Percentiles rank a stretch among this genome's conserved stretches.
These are phyloP conservation scores for Didymella sp. DNA, from an alignment of 2,329 filamentous ascomycete species.

Conservation along the genomic window DNA sequence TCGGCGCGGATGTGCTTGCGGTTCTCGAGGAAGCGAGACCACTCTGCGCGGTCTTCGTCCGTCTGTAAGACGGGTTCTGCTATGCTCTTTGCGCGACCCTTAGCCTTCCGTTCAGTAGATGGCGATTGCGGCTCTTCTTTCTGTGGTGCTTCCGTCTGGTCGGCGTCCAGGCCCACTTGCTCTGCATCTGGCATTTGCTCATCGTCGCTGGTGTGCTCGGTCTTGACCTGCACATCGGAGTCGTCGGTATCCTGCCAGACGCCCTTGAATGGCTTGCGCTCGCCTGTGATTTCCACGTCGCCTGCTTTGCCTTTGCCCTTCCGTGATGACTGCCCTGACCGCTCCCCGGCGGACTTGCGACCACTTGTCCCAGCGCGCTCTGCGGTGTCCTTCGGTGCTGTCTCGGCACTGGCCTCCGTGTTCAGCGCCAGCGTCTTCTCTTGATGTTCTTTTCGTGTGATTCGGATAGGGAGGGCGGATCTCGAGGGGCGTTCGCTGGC, in stretches of 20 bases:
- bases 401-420: slow-evolving; percentile 59
- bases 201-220: slow-evolving; percentile 61
- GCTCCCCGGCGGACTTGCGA: slow-evolving; percentile 25
- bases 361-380: slow-evolving; percentile 45
- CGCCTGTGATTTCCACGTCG: slow-evolving; percentile 53
- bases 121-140: slow-evolving; percentile 44
- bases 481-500: slow-evolving; percentile 28
- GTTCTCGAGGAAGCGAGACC: slow-evolving; percentile 57
- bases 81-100: slow-evolving; percentile 25
- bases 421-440: slow-evolving; percentile 62
- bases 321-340: slow-evolving; percentile 27
- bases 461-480: slow-evolving; percentile 58
- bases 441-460: slow-evolving; percentile 62
- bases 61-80: slow-evolving; percentile 57
- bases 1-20: slow-evolving; percentile 57
- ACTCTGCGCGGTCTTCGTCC: slow-evolving; percentile 60
- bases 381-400: slow-evolving; percentile 51
- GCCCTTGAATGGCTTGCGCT: slow-evolving; percentile 53
- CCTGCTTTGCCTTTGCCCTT: slow-evolving; percentile 53
- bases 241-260: slow-evolving; percentile 55
- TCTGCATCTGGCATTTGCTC: slow-evolving; percentile 43
- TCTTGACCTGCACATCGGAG: slow-evolving; percentile 56
- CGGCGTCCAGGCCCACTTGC: slow-evolving; percentile 31
- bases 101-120: slow-evolving; percentile 41
- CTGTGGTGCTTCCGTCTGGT: slow-evolving; percentile 19